Evolutionary conservation across 768 basidiomycete genomes (phyloP), one percentile per base, ranked within the genome.

Genomic region (Mycena metata): DNA sequence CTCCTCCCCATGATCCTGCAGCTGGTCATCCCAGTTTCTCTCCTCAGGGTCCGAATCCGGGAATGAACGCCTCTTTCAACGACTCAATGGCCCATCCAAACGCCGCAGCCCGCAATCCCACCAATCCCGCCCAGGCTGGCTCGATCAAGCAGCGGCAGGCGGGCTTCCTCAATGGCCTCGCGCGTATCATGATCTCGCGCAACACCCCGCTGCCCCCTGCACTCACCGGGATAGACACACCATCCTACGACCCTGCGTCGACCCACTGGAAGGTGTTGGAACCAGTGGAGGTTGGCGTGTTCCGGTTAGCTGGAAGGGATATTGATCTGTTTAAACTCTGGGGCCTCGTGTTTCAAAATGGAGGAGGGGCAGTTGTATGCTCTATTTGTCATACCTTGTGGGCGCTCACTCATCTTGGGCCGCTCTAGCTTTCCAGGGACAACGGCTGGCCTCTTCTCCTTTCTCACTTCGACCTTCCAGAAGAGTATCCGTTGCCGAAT

Each of bases 311-410:
- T 3, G 92, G 91, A 19, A 91, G 86, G 76, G 92, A 94, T 72
- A 79, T 95, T 50, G 90, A 92, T 75, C 77, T 95, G n/a, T 90
- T 91, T 78, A 91, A 85, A 74, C 79, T 95, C 12, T 95, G 91
- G 89, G 83, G 83, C 15, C 68, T 87, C 46, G 90, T 92, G 50
- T 80, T 80, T 64, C 84, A 88, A 69, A 72, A 79, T 41, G 94
- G 94, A 26, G 93, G 93, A 33, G 82, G 83, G 19, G 77, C 79
- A 69, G 87, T 84, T 74, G 94, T 94, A 80, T 74, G 86, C 81
- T 60, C 21, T 47, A 73, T 65, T 51, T 57, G 60, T 26, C 52
- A 66, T 57, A 46, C 63, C 54, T 50, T 56, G 51, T 23, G 49
- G 66, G 67, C 49, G 58, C 58, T 36, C 57, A 66, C 71, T 69